Evolutionary conservation across 345 rosid genomes (phyloP).

Genomic region (Jatropha curcas): DNA sequence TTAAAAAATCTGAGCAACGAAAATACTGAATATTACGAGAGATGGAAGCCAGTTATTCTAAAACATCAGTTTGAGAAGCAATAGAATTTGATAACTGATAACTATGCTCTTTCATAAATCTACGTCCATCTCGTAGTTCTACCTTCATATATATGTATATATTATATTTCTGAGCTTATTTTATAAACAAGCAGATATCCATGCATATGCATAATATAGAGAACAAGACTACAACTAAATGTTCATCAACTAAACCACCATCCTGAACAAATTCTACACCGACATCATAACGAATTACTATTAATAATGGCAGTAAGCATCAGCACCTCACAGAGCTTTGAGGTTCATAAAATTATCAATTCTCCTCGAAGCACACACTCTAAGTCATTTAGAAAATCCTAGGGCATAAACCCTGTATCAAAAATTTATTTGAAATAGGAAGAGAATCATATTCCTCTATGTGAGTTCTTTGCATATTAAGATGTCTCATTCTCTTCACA

Average conservation of each 20-base stretch:
- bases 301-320: background rate
- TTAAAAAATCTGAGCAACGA: constrained; percentile 59
- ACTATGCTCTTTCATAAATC: background rate
- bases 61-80: background rate
- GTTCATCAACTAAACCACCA: background rate
- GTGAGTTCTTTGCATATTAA: background rate
- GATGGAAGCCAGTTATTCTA: background rate
- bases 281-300: background rate
- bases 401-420: background rate
- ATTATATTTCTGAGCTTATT: background rate
- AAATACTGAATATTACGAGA: background rate
- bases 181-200: background rate
- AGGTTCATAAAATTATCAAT: background rate
- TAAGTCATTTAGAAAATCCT: background rate
- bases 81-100: background rate
- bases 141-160: background rate
- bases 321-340: background rate
- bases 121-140: background rate
- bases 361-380: background rate
- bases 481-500: background rate
- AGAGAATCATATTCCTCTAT: background rate
- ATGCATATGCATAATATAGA: background rate
- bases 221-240: background rate
- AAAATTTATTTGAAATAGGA: background rate
- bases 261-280: background rate